These are phyloP conservation scores for Halocafeteria seosinensis DNA, from an alignment of 108 stramenopile genomes.

Conservation along the genomic window DNA sequence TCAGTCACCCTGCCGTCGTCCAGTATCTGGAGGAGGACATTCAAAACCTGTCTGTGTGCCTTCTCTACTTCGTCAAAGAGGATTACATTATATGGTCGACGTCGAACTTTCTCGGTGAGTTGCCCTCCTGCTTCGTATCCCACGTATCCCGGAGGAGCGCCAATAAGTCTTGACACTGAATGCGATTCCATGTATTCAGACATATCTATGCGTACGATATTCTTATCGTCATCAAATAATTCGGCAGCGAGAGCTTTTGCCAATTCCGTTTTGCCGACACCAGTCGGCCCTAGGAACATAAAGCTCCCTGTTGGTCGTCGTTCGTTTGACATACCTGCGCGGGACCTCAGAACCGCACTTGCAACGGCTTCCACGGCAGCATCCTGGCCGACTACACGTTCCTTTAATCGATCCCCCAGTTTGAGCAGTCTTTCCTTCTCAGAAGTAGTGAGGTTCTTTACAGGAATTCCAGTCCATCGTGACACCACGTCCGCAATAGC, in stretches of 20 bases:
- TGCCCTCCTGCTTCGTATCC: constrained; percentile 91
- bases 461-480: constrained; percentile 78
- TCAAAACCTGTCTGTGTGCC: constrained; percentile 80
- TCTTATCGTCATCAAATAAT: constrained; percentile 63
- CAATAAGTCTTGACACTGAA: constrained; percentile 61
- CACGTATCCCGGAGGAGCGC: constrained; percentile 90
- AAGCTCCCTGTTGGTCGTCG: constrained; percentile 60
- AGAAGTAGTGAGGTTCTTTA: constrained; percentile 55
- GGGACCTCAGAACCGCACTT: constrained; percentile 55
- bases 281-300: constrained; percentile 76
- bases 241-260: constrained; percentile 67
- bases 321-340: constrained; percentile 57
- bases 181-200: constrained; percentile 86
- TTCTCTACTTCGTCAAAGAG: constrained; percentile 92
- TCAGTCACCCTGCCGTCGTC: constrained; percentile 92
- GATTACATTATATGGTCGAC: constrained; percentile 75
- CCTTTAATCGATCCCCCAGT: constrained; percentile 46
- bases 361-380: constrained; percentile 58
- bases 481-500: constrained; percentile 77
- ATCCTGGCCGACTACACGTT: constrained; percentile 65
- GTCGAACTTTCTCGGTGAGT: constrained; percentile 78
- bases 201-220: constrained; percentile 90
- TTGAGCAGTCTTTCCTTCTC: constrained; percentile 64
- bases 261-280: constrained; percentile 74
- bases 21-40: constrained; percentile 66